A percentile compares a stretch with the other conserved stretches of the same genome.
Evolutionary conservation across 2,329 filamentous ascomycete genomes (phyloP).

Genomic region (Epichloe typhina): DNA sequence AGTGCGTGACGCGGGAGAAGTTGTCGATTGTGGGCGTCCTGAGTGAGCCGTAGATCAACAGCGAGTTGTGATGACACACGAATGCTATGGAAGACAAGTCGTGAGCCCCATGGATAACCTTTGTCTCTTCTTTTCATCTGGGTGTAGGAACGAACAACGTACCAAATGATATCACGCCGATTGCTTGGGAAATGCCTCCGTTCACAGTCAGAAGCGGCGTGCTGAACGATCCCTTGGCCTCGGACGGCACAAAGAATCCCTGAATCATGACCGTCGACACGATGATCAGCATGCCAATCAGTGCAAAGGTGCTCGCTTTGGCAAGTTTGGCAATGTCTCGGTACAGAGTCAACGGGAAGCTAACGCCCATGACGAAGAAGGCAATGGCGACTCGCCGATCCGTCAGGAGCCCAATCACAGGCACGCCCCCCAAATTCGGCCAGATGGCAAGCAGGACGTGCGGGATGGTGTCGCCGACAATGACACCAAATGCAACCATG

Average conservation of each 20-base stretch:
- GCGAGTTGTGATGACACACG: constrained; percentile 81
- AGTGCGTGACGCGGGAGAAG: constrained; percentile 86
- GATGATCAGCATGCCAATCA: constrained; percentile 88
- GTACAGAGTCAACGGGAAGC: constrained; percentile 85
- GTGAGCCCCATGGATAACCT: no score
- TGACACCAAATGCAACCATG: constrained; percentile 97
- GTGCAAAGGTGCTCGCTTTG: constrained; percentile 85
- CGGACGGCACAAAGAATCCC: constrained; percentile 58
- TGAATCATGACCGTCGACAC: constrained; percentile 79
- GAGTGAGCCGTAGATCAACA: constrained; percentile 93
- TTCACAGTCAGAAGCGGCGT: constrained; percentile 66
- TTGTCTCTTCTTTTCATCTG: neutral
- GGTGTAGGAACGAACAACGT: constrained; percentile 16
- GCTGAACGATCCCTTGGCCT: constrained; percentile 58
- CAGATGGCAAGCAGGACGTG: constrained; percentile 76
- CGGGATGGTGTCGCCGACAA: constrained; percentile 92
- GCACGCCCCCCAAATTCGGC: constrained; percentile 57
- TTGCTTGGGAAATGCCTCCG: constrained; percentile 81
- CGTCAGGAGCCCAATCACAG: constrained; percentile 70
- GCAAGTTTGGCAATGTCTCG: constrained; percentile 96
- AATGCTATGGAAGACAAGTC: constrained; percentile 30
- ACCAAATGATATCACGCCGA: constrained; percentile 97
- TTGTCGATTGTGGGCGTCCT: constrained; percentile 91
- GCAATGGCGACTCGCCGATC: constrained; percentile 75
- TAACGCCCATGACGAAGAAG: constrained; percentile 74